Evolutionary conservation across 2,329 filamentous ascomycete species (phyloP).

Genomic region (Nectriaceae sp.): DNA sequence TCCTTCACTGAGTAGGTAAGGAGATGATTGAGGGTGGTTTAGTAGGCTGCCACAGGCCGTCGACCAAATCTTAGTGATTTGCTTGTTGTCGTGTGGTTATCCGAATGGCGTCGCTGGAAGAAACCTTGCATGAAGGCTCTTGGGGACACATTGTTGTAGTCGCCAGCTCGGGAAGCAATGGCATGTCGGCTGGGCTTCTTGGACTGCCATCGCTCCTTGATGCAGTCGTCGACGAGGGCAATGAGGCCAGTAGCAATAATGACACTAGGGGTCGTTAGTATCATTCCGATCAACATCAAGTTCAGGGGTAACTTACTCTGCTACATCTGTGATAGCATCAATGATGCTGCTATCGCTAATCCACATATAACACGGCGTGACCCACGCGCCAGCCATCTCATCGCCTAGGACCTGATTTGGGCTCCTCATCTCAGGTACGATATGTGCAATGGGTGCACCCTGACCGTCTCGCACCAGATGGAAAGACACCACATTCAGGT

Average conservation of each 20-base stretch:
- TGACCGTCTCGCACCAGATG: slow-evolving; percentile 72
- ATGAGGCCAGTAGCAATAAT: slow-evolving; percentile 89
- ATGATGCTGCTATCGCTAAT: slow-evolving; percentile 76
- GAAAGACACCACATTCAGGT: slow-evolving; percentile 71
- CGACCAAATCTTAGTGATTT: slow-evolving; percentile 41
- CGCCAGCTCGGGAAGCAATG: slow-evolving; percentile 25
- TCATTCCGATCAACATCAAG: slow-evolving; percentile 1
- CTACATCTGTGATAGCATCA: slow-evolving; percentile 72
- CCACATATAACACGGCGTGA: slow-evolving; percentile 89
- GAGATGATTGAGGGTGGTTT: too few relatives aligned
- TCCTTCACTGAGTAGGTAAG: too few relatives aligned
- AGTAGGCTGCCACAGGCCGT: slow-evolving; percentile 32
- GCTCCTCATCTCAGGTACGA: slow-evolving; percentile 77
- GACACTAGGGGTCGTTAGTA: slow-evolving; percentile 59
- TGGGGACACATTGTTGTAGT: slow-evolving; percentile 25
- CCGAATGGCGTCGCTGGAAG: slow-evolving; percentile 43
- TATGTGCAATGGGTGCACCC: slow-evolving; percentile 72
- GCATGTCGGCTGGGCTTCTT: slow-evolving; percentile 40
- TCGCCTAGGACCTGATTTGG: slow-evolving; percentile 72
- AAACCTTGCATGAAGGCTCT: slow-evolving; percentile 41
- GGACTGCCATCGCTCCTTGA: slow-evolving; percentile 72
- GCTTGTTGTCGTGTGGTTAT: slow-evolving; percentile 32
- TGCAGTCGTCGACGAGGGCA: slow-evolving; percentile 86
- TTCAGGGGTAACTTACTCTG: slow-evolving; percentile 65
- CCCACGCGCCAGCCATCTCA: slow-evolving; percentile 79